Percentiles rank a stretch among this genome's conserved stretches.
These are phyloP conservation scores for Penicillium freii DNA, from an alignment of 2,329 filamentous ascomycete genomes.

Conservation along the genomic window DNA sequence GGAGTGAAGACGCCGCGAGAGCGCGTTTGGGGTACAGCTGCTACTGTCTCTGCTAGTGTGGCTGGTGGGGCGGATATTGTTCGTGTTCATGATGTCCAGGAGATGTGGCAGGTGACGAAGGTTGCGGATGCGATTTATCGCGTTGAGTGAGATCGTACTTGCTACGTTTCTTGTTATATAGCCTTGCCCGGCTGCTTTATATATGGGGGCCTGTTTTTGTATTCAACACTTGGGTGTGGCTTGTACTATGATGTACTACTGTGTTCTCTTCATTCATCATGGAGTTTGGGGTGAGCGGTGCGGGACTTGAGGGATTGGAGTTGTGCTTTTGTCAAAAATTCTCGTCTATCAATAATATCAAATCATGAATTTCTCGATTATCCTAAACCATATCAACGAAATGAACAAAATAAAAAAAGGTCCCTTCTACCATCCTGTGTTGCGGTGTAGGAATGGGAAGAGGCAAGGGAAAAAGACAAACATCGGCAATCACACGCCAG, in stretches of 20 bases:
- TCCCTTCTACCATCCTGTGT: constrained; percentile 8
- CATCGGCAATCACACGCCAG: constrained; percentile 13
- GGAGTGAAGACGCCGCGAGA: constrained; percentile 68
- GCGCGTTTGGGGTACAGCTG: constrained; percentile 81
- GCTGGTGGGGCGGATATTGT: constrained; percentile 88
- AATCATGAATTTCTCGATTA: constrained; percentile 25
- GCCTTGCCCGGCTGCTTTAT: neutral
- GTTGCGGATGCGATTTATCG: constrained; percentile 95
- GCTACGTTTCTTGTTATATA: neutral
- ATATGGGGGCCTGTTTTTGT: constrained; percentile 6
- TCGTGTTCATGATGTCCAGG: constrained; percentile 82
- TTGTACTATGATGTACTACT: constrained; percentile 11
- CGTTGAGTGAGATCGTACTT: constrained; percentile 16
- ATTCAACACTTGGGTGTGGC: constrained; percentile 25
- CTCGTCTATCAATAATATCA: constrained; percentile 15
- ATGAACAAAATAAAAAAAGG: constrained; percentile 11
- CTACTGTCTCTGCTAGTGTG: constrained; percentile 80
- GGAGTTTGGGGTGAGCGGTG: constrained; percentile 8
- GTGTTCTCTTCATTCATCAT: constrained; percentile 26
- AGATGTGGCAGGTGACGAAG: constrained; percentile 79
- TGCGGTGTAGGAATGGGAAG: constrained; percentile 12
- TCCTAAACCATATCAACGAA: constrained; percentile 22
- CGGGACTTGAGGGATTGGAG: neutral
- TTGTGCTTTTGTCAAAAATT: neutral
- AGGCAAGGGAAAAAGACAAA: constrained; percentile 1